Conservation (phyloP, 768 basidiomycete species). For the Calocera cornea region DNA sequence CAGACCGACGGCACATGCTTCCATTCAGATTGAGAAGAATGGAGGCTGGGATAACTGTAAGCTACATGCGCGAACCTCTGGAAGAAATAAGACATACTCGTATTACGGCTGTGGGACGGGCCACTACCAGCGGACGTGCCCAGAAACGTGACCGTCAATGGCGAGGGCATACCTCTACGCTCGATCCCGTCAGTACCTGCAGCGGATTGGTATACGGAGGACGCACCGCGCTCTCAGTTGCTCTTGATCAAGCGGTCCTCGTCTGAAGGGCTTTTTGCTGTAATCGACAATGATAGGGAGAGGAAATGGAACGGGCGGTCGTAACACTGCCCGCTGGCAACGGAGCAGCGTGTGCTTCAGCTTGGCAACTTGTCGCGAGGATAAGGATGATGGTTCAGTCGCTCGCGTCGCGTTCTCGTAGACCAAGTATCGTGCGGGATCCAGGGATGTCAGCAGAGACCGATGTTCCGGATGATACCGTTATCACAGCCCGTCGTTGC, state of each 20-base stretch:
- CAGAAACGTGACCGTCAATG: conserved; percentile 53
- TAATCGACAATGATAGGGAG: neutral
- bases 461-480: no score
- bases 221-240: neutral
- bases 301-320: neutral
- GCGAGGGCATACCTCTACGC: conserved; percentile 22
- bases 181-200: neutral
- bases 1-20: conserved; percentile 50
- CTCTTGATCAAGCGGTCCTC: neutral
- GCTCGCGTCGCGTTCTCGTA: no score
- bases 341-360: neutral
- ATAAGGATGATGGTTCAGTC: neutral
- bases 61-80: no score
- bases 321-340: neutral
- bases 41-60: no score
- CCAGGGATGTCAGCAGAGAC: no score
- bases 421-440: no score
- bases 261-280: neutral
- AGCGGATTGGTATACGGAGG: neutral
- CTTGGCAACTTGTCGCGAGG: neutral
- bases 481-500: no score
- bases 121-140: conserved; percentile 70
- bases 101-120: conserved; percentile 56
- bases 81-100: no score
- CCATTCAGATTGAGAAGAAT: conserved; percentile 47